Evolutionary conservation across 2,329 filamentous ascomycete species (phyloP).

Genomic region (Calonectria crousiana): DNA sequence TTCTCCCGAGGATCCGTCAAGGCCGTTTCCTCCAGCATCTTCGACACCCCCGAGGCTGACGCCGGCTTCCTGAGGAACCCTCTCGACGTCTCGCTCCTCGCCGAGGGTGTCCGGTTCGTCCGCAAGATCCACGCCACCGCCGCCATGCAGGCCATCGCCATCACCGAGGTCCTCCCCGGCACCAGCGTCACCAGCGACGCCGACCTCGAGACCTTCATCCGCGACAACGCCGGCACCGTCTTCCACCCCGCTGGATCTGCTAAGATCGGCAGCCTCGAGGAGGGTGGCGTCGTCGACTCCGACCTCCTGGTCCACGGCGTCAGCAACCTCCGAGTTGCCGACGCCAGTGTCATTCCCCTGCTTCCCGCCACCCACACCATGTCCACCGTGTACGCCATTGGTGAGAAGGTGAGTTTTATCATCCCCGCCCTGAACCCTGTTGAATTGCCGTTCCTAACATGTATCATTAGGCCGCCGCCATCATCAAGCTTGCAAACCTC

Average conservation of each 20-base stretch:
- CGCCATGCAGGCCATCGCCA: background rate
- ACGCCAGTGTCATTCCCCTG: slow-evolving; percentile 46
- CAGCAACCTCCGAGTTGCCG: slow-evolving; percentile 50
- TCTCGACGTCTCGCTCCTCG: background rate
- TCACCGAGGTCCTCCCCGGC: background rate
- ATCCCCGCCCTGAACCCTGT: no score
- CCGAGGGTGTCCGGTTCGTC: background rate
- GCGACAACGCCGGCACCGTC: slow-evolving; percentile 25
- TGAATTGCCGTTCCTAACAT: background rate
- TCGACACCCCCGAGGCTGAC: slow-evolving; percentile 33
- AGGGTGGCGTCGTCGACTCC: slow-evolving; percentile 52
- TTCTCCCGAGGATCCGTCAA: slow-evolving; percentile 39
- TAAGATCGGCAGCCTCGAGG: slow-evolving; percentile 54
- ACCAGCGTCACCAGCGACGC: slow-evolving; percentile 25
- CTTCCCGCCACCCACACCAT: slow-evolving; percentile 42
- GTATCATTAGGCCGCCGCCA: background rate
- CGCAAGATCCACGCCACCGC: background rate
- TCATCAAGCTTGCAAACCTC: background rate
- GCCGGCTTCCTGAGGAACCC: slow-evolving; percentile 27
- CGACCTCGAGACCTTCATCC: slow-evolving; percentile 33
- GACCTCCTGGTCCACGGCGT: slow-evolving; percentile 41
- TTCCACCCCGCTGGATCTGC: slow-evolving; percentile 37
- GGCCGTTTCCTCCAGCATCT: slow-evolving; percentile 29
- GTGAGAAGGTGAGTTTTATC: slow-evolving; percentile 35
- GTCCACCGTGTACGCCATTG: slow-evolving; percentile 44